Evolutionary conservation across 2,329 filamentous ascomycete species (phyloP).

Genomic region (Blastomyces percursus): DNA sequence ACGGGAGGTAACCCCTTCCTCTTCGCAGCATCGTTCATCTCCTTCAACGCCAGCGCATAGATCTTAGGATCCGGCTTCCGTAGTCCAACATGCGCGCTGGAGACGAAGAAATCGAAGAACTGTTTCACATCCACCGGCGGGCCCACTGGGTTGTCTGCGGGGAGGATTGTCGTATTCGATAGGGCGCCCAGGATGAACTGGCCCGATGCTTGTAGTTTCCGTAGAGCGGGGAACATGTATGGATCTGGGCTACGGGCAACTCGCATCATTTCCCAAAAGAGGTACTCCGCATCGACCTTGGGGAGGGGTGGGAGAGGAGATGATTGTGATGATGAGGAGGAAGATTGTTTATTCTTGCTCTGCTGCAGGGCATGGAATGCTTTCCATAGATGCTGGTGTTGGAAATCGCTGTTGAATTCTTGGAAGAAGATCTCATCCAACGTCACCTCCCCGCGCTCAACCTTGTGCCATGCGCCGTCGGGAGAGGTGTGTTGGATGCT

Average conservation of each 20-base stretch:
- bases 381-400: constrained; percentile 55
- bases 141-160: constrained; percentile 33
- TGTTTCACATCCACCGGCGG: constrained; percentile 47
- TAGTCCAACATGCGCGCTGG: constrained; percentile 73
- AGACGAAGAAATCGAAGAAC: constrained; percentile 79
- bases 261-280: constrained; percentile 91
- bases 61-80: constrained; percentile 78
- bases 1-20: constrained; percentile 48
- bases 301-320: constrained; percentile 52
- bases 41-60: constrained; percentile 60
- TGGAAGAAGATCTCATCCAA: constrained; percentile 66
- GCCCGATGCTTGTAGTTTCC: constrained; percentile 53
- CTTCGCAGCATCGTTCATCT: constrained; percentile 53
- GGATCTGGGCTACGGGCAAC: constrained; percentile 61
- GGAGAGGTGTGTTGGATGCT: constrained; percentile 71
- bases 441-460: constrained; percentile 73
- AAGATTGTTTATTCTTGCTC: constrained; percentile 18
- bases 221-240: constrained; percentile 75
- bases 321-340: not conserved
- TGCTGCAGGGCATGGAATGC: constrained; percentile 39
- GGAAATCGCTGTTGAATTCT: constrained; percentile 65
- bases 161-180: constrained; percentile 84
- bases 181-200: constrained; percentile 67
- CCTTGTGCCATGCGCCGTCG: constrained; percentile 71
- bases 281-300: constrained; percentile 59